Evolutionary conservation across 2,329 filamentous ascomycete genomes (phyloP).

Genomic region (Balansia obtecta): DNA sequence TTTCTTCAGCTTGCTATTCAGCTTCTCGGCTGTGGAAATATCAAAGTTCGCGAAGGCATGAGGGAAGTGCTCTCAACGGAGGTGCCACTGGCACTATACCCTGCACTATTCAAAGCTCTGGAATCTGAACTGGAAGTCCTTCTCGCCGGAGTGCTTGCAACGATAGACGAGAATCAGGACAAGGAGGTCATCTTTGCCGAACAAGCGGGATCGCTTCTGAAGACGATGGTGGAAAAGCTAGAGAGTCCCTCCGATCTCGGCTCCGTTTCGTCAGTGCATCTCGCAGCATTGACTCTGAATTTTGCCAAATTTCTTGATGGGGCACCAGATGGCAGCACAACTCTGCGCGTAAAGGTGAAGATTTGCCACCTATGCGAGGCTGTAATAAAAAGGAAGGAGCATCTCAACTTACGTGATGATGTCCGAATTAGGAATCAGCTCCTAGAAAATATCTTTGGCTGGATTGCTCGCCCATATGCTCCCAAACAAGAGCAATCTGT

Average conservation of each 20-base stretch:
- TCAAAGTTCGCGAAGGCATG: slow-evolving; percentile 53
- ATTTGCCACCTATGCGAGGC: slow-evolving; percentile 56
- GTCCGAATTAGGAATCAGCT: slow-evolving; percentile 57
- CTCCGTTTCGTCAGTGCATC: slow-evolving; percentile 49
- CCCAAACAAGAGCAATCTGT: slow-evolving; percentile 29
- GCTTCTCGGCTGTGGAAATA: slow-evolving; percentile 50
- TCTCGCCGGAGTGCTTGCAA: slow-evolving; percentile 43
- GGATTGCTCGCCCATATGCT: slow-evolving; percentile 51
- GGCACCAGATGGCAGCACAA: slow-evolving; percentile 40
- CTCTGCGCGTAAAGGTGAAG: slow-evolving; percentile 53
- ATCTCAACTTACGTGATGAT: slow-evolving; percentile 56
- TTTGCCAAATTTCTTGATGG: slow-evolving; percentile 56
- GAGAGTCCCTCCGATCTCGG: slow-evolving; percentile 51
- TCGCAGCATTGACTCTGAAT: slow-evolving; percentile 50
- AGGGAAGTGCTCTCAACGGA: slow-evolving; percentile 55
- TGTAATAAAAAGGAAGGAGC: slow-evolving; percentile 53
- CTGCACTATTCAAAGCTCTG: slow-evolving; percentile 51
- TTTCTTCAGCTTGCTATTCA: slow-evolving; percentile 54
- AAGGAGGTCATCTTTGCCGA: slow-evolving; percentile 54
- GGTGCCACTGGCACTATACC: slow-evolving; percentile 47
- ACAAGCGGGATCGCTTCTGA: slow-evolving; percentile 51
- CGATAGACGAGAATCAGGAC: slow-evolving; percentile 40
- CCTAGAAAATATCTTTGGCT: slow-evolving; percentile 54
- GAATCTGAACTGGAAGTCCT: slow-evolving; percentile 52
- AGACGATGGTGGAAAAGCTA: slow-evolving; percentile 49